Percentiles rank a stretch among this genome's conserved stretches.
phyloP scores from a whole-genome alignment of 140 eudicot species.

The Erigeron philadelphicus region DNA sequence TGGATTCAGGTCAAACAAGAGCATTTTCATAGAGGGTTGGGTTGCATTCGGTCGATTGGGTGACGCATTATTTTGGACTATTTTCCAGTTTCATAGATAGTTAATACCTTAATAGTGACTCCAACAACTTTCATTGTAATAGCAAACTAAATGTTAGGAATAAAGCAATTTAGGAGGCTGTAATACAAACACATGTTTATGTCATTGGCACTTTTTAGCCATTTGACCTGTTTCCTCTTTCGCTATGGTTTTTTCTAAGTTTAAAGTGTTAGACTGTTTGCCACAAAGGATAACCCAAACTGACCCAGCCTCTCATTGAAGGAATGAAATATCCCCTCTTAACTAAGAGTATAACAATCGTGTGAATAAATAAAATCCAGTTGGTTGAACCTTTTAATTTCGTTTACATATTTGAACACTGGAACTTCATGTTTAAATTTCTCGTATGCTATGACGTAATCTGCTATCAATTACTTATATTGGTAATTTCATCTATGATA shows the following conservation, averaged over 20 bases:
- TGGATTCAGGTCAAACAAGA: neutral
- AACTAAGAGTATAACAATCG: neutral
- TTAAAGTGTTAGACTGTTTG: no score
- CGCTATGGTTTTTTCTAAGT: no score
- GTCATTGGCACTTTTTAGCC: neutral
- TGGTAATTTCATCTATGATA: neutral
- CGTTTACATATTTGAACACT: neutral
- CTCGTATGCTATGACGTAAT: neutral
- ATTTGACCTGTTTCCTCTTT: neutral
- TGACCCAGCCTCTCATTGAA: neutral
- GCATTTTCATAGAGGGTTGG: neutral
- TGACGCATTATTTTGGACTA: neutral
- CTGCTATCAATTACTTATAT: neutral
- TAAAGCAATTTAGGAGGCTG: no score
- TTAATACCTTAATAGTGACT: neutral
- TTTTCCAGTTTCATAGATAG: neutral
- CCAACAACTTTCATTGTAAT: neutral
- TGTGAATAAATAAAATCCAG: neutral
- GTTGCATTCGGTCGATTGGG: neutral
- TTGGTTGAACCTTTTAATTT: neutral
- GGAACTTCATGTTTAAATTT: neutral
- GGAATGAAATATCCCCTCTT: neutral
- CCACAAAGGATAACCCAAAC: neutral
- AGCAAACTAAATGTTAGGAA: no score
- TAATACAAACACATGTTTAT: neutral